Base-by-base conservation (phyloP, 106 monocot genomes). In the Narthecium ossifragum region DNA sequence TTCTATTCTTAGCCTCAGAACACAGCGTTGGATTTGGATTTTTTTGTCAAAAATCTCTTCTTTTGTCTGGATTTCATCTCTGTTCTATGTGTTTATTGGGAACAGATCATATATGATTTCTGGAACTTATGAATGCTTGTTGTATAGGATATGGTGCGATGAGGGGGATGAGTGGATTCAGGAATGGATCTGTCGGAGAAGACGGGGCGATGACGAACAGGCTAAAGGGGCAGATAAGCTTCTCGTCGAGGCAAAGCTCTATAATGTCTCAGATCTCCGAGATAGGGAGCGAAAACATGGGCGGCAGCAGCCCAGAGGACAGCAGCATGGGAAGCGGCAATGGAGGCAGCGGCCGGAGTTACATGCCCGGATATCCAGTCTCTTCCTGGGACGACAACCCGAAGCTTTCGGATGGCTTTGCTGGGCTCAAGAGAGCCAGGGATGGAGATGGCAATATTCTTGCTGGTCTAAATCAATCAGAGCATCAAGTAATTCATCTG, bases 201-300 rank as follows among this genome's bases (percentile, higher is more conserved):
- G 34, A 46, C 3, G 32, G 33, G 4, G 2, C 38, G 25, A 26
- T 46, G 25, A 18, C 43, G 15, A 60, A 31, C 18, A 69, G 80
- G 38, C 30, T 85, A 45, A 86, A 82, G 62, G 63, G 75, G 13
- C 92, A 86, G 59, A 34, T 92, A 8, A 92, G 75, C 72, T 86
- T 86, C 71, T 75, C 80, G 7, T 86, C 91, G 13, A 61, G 92
- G 49, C 92, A 92, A 26, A 67, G 63, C 20, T 82, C 87, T 9
- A 26, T 83, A 8, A 88, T 92, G 77, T 77, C 92, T 3, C 92
- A 80, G 58, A 86, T 92, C 61, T 83, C 92, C 0, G 86, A 84
- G 59, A 66, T 71, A 24, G 85, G 54, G 4, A 78, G 70, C 30
- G 85, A 85, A 23, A 69, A 57, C 17, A 41, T 82, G 40, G 82